Percentiles rank a stretch among this genome's conserved stretches.
phyloP scores from a whole-genome alignment of 805 yeast genomes.

The Candida chilensis region DNA sequence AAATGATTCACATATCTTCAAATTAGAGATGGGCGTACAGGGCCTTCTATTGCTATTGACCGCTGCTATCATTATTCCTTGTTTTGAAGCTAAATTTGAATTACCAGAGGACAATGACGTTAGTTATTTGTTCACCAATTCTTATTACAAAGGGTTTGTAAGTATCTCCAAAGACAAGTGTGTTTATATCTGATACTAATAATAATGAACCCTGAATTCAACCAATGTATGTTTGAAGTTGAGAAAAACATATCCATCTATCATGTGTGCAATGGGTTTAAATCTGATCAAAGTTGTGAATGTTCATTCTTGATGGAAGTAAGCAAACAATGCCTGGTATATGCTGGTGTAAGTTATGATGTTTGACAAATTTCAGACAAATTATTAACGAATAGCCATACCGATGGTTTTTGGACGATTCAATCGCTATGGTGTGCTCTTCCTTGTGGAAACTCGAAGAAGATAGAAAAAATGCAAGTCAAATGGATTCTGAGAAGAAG shows the following conservation, averaged over 20 bases:
- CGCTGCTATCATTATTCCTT: too few species aligned
- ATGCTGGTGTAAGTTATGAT: not conserved
- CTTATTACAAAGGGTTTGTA: conserved; percentile 1
- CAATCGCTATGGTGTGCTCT: too few species aligned
- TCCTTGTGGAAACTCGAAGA: too few species aligned
- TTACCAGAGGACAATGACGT: not conserved
- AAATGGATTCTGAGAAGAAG: too few species aligned
- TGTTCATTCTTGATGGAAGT: conserved; percentile 1
- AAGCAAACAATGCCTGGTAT: not conserved
- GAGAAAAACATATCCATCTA: not conserved
- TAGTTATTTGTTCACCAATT: not conserved
- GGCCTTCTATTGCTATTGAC: too few species aligned
- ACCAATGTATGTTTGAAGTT: not conserved
- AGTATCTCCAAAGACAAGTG: too few species aligned
- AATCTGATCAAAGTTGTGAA: not conserved
- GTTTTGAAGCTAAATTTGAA: too few species aligned
- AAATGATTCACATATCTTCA: too few species aligned
- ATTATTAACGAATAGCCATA: not conserved
- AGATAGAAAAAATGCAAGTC: too few species aligned
- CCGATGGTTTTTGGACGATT: conserved; percentile 1
- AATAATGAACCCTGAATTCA: not conserved
- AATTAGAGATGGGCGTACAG: too few species aligned
- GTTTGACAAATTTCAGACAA: not conserved
- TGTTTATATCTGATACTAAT: too few species aligned
- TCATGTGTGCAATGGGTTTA: not conserved